Evolutionary conservation across 2,329 filamentous ascomycete genomes (phyloP), one percentile per base, ranked within the genome.

Genomic region (Pochonia chlamydosporia): DNA sequence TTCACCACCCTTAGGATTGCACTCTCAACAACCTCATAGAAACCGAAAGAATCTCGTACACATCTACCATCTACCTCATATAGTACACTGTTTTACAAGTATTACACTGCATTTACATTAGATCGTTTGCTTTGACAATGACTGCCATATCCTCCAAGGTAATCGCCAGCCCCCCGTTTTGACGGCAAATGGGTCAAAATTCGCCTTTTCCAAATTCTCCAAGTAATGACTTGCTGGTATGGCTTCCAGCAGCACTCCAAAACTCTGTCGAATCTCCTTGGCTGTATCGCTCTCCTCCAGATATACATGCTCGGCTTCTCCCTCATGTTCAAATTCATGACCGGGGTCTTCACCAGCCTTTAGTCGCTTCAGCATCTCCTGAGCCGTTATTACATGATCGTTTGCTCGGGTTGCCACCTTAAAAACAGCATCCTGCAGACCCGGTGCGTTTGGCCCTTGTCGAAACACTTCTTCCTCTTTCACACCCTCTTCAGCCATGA

Each of bases 381-480:
- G 76, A 2, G 87, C 92, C 0, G 92, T 97, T 56, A 96, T 95
- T 28, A 99, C 73, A 66, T 99, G 93, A 63, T 99, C 93, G 60
- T 95, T 95, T 6, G 93, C 93, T 31, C 92, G 81, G 0, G 93
- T 99, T 1, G 93, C 93, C 13, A 99, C 89, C 4, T 82, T 78
- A 66, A 97, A 99, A 1, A 97, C 82, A 3, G 91, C 92, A 65
- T 99, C 92, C 51, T 87, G 83, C 16, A 97, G 74, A 0, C 91
- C 91, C 0, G 81, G 74, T 0, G 92, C 92, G n/a, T 80, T 70
- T 0, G 86, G 82, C 0, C 91, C 92, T 36, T 83, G 76, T 8
- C 92, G 79, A 50, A 95, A 87, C 0, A 99, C 85, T 37, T 96
- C 88, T 63, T 99, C 93, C 63, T 97, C 92, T 44, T 82, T 82